A percentile compares a stretch with the other conserved stretches of the same genome.
phyloP scores from a whole-genome alignment of 176 grass and related monocot species.

The Tuctoria greenei region DNA sequence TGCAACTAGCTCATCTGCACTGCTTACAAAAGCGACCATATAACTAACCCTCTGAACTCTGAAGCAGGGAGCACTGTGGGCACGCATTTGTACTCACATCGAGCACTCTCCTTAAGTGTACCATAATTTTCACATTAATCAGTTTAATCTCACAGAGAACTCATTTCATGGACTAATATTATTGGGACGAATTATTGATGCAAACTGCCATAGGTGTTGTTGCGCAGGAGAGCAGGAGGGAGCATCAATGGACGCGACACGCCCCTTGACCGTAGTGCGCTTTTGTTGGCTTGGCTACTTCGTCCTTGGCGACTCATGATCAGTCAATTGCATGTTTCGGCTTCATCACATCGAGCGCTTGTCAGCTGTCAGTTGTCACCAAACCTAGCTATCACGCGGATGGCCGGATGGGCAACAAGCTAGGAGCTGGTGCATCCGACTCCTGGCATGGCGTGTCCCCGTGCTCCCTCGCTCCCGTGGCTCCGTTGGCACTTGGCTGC shows the following conservation, averaged over 20 bases:
- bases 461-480: conserved; percentile 11
- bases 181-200: no score
- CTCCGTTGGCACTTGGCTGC: background rate
- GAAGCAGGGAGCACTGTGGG: background rate
- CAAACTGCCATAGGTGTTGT: no score
- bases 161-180: no score
- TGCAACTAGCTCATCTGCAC: background rate
- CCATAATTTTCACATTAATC: no score
- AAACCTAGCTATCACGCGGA: background rate
- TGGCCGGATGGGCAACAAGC: background rate
- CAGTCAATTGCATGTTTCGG: conserved; percentile 35
- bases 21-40: background rate
- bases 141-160: no score
- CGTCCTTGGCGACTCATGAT: conserved; percentile 18
- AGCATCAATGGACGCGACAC: no score
- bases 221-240: no score
- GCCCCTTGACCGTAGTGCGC: no score
- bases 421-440: conserved; percentile 8
- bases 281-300: background rate
- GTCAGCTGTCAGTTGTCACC: background rate
- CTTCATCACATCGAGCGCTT: conserved; percentile 8
- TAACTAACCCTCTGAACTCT: background rate
- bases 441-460: background rate
- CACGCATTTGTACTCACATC: no score
- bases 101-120: no score